Base-by-base conservation (phyloP, 371 early-diverging fungal genomes). In the Cokeromyces recurvatus region DNA sequence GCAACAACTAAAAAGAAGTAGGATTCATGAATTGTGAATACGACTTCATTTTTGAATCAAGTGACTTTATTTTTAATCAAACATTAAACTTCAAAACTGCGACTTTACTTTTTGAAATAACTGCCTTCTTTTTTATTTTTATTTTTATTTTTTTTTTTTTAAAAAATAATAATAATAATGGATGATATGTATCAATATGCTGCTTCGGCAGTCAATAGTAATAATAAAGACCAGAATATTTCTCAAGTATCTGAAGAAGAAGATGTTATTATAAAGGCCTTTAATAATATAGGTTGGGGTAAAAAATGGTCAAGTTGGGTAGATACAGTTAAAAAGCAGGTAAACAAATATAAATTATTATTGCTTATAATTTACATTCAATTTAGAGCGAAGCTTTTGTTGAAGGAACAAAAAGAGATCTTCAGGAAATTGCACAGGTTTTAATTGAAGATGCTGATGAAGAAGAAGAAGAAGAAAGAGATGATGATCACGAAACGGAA, bases 331-430 rank as follows among this genome's bases (percentile, higher is more conserved):
- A 68, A 64, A 21, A 70, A 68, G 38, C 68, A 68, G 66, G 74
- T 64, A 48, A 57, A 36, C n/a, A 9, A 34, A 34, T 4, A 34
- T 4, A 11, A 34, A 34, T n/a, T 11, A n/a, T n/a, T 34, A n/a
- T 34, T 34, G 35, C 14, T 34, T 34, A 9, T 34, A 4, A 11
- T 15, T 9, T 34, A 4, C 14, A 24, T 35, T 0, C 20, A 11
- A n/a, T n/a, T n/a, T 24, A 75, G 75, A 57, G 75, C 22, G 75
- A 71, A 32, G 67, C 63, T 15, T 55, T 71, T 53, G 71, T 71
- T 2, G 70, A 71, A 45, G 75, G 69, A 8, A 69, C 75, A 2
- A 64, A 61, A 21, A 59, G 59, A 19, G 75, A 75, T 35, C 37
- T 75, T 32, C 66, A 71, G 48, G 75, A 75, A 31, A 63, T 75